Base-by-base conservation (phyloP, 495 filamentous ascomycete genomes). In the Penicillium nucicola region DNA sequence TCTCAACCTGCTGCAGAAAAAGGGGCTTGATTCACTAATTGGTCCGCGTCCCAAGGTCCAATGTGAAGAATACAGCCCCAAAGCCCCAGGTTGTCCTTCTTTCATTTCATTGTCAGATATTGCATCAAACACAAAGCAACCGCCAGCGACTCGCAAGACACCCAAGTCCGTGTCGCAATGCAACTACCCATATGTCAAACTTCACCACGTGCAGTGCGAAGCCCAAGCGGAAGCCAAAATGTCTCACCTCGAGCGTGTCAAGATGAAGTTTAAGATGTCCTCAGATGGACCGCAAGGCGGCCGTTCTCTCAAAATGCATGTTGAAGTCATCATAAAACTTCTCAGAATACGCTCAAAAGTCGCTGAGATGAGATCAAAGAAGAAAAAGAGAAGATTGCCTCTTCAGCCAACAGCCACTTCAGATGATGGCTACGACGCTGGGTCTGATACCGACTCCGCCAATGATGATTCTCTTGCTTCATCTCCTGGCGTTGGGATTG, bases 271-370 rank as follows among this genome's bases (percentile, higher is more conserved):
- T 7, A 51, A 48, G 22, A 37, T 60, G 15, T 4, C 39, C 0
- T 46, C 42, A 0, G 39, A 28, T 4, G 23, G 34, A 11, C 41
- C 35, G 17, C 14, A 40, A n/a, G 25, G 20, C 11, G 37, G 44
- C 6, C 47, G 54, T 25, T 28, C 42, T 0, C 52, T 64, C 2
- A 52, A 50, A 9, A 59, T 43, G 0, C 36, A 52, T 2, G 40
- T 64, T 0, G 39, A 51, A 19, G 35, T 64, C 1, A 36, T 64
- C 9, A 52, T 62, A 0, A 56, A 45, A 9, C 37, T 64, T 1
- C 34, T 64, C 0, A 50, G 31, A 15, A 32, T 64, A 2, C 49
- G 55, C 0, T 42, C 56, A 4, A 53, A 56, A 1, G 56, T 42
- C 4, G 37, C 52, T 6, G 14, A 33, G 20, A 33, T 47, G 3